Evolutionary conservation across 257 asterid genomes (phyloP).

Genomic region (Penstemon eatonii): DNA sequence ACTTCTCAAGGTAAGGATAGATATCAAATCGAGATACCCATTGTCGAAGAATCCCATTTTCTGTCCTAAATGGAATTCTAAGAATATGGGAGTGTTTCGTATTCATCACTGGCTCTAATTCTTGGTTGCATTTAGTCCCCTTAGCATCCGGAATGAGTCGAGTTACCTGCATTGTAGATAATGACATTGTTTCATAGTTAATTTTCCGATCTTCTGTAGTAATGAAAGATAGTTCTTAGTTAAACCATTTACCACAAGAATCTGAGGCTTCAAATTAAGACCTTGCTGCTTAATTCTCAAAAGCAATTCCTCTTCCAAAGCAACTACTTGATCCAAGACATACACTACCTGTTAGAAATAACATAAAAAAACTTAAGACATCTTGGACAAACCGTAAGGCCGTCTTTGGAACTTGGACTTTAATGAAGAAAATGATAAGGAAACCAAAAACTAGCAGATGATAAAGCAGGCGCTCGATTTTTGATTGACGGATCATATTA

Average conservation of each 20-base stretch:
- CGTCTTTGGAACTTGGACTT: no score
- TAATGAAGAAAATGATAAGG: no score
- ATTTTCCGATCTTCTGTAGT: neutral
- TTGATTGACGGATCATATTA: neutral
- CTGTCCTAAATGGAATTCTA: constrained; percentile 81
- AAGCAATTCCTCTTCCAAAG: constrained; percentile 85
- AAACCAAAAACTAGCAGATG: no score
- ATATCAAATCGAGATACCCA: constrained; percentile 91
- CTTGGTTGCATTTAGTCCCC: constrained; percentile 83
- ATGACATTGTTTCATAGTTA: neutral
- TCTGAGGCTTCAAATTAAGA: constrained; percentile 77
- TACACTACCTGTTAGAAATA: constrained; percentile 63
- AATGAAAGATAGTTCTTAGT: neutral
- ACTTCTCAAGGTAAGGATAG: constrained; percentile 87
- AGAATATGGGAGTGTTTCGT: constrained; percentile 90
- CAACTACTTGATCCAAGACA: constrained; percentile 91
- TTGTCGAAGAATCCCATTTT: constrained; percentile 65
- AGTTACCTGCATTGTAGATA: constrained; percentile 57
- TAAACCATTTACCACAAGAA: constrained; percentile 65
- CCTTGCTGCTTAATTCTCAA: constrained; percentile 84
- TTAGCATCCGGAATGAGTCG: constrained; percentile 85
- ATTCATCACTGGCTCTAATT: constrained; percentile 65
- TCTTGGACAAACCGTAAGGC: neutral
- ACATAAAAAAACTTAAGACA: constrained; percentile 8
- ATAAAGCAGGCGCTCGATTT: no score